These are phyloP conservation scores for Lipomyces oligophaga DNA, from an alignment of 805 yeast species.

Conservation along the genomic window DNA sequence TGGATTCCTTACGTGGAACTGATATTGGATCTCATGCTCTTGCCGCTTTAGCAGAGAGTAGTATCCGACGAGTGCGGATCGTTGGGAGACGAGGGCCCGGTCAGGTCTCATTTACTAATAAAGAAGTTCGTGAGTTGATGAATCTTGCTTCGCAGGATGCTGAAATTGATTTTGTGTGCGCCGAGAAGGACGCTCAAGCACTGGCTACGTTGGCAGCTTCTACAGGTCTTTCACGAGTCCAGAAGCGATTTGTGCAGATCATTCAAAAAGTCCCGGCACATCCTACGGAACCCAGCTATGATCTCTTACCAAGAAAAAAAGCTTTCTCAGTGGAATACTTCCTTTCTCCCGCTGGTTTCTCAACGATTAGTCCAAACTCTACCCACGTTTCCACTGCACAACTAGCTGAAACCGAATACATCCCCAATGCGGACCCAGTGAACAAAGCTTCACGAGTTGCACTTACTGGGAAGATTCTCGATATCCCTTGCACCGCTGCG, in stretches of 20 bases:
- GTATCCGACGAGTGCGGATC: constrained; percentile 61
- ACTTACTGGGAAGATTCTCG: constrained; percentile 62
- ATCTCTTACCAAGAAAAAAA: too few relatives aligned
- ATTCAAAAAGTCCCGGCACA: constrained; percentile 50
- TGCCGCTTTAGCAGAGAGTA: constrained; percentile 47
- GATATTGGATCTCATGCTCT: constrained; percentile 69
- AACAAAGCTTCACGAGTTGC: constrained; percentile 56
- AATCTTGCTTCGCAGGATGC: constrained; percentile 57
- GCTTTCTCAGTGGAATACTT: constrained; percentile 70
- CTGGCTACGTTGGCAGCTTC: constrained; percentile 33
- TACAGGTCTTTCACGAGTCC: constrained; percentile 47
- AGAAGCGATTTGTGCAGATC: constrained; percentile 63
- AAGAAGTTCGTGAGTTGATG: constrained; percentile 82
- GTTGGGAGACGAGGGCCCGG: constrained; percentile 83
- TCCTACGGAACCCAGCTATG: constrained; percentile 5
- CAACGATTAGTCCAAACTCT: constrained; percentile 30
- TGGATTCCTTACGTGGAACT: constrained; percentile 57
- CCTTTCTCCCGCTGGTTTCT: constrained; percentile 56
- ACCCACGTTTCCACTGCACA: constrained; percentile 1
- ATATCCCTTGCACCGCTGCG: too few relatives aligned
- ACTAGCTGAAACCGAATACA: constrained; percentile 40
- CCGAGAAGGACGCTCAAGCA: constrained; percentile 40
- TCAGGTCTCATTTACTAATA: constrained; percentile 75
- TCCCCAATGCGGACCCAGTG: constrained; percentile 45
- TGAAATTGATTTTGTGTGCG: constrained; percentile 48